A percentile compares a stretch with the other conserved stretches of the same genome.
phyloP scores from a whole-genome alignment of 2,329 filamentous ascomycete species.

The Macrophomina pseudophaseolina region DNA sequence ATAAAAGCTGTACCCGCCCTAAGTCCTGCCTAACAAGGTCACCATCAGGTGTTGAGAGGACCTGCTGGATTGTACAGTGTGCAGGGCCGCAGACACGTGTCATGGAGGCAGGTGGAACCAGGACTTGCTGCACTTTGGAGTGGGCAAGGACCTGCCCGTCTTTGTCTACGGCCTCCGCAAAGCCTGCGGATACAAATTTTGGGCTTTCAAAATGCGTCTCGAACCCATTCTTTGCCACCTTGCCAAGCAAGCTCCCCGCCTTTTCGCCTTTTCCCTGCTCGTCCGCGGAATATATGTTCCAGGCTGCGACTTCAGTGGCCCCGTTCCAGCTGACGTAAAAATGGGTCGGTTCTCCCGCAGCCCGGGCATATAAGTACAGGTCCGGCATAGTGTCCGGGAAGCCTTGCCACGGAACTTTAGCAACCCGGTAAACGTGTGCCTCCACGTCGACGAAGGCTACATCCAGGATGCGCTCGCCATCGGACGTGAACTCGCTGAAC shows the following conservation, averaged over 20 bases:
- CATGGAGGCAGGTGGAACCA: not conserved
- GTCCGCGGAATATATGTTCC: not conserved
- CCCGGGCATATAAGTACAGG: not conserved
- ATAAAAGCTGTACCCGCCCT: too few relatives aligned
- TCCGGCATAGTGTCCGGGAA: not conserved
- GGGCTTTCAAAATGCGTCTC: not conserved
- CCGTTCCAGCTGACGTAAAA: constrained; percentile 9
- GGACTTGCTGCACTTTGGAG: not conserved
- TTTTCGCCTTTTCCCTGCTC: not conserved
- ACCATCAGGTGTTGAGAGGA: not conserved
- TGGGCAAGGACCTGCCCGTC: not conserved
- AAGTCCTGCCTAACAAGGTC: too few relatives aligned
- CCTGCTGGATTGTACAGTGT: constrained; percentile 2
- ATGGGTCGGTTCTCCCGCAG: not conserved
- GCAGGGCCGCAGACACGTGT: not conserved
- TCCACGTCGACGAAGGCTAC: not conserved
- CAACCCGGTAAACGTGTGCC: not conserved
- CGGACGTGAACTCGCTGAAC: constrained; percentile 28
- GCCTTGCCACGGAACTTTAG: not conserved
- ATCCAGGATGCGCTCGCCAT: constrained; percentile 40
- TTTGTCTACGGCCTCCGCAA: not conserved
- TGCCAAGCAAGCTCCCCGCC: not conserved
- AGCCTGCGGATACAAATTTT: not conserved
- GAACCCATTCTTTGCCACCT: not conserved
- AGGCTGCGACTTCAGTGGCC: not conserved